phyloP scores from a whole-genome alignment of 768 basidiomycete genomes.

The Baorangia bicolor region DNA sequence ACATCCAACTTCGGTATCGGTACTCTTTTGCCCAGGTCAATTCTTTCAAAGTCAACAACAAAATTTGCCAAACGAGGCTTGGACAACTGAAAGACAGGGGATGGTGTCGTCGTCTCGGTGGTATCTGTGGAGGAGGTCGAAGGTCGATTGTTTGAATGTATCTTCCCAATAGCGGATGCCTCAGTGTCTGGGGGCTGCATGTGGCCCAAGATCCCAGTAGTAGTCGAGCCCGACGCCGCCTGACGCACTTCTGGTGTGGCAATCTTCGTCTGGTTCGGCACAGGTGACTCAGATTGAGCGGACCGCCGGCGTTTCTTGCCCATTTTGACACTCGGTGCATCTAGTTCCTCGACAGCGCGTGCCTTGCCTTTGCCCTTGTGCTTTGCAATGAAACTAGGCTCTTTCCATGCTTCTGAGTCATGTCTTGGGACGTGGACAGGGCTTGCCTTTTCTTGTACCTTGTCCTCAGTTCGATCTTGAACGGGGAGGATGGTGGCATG shows the following conservation, averaged over 20 bases:
- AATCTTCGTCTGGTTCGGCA: conserved; percentile 15
- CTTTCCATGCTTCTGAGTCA: conserved; percentile 31
- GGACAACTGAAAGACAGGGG: not conserved
- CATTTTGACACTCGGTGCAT: not conserved
- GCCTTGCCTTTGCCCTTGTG: conserved; percentile 22
- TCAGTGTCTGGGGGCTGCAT: not conserved
- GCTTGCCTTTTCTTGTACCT: not conserved
- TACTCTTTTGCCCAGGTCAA: conserved; percentile 4
- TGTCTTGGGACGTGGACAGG: conserved; percentile 12
- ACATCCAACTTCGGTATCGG: conserved; percentile 11
- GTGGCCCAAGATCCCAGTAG: not conserved
- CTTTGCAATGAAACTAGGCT: conserved; percentile 32
- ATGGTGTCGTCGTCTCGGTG: not conserved
- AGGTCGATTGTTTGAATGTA: not conserved
- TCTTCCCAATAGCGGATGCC: not conserved
- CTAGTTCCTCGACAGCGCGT: conserved; percentile 4
- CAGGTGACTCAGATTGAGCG: conserved; percentile 3
- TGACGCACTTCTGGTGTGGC: not conserved
- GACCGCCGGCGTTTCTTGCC: conserved; percentile 19
- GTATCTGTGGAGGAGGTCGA: not conserved
- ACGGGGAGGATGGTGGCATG: not conserved
- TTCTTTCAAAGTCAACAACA: conserved; percentile 14
- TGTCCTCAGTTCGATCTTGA: not conserved
- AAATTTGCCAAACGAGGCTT: conserved; percentile 25
- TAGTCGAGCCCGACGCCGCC: not conserved